Percentiles rank a stretch among this genome's conserved stretches.
phyloP scores from a whole-genome alignment of 352 stramenopile genomes.

The Pythium oligandrum region DNA sequence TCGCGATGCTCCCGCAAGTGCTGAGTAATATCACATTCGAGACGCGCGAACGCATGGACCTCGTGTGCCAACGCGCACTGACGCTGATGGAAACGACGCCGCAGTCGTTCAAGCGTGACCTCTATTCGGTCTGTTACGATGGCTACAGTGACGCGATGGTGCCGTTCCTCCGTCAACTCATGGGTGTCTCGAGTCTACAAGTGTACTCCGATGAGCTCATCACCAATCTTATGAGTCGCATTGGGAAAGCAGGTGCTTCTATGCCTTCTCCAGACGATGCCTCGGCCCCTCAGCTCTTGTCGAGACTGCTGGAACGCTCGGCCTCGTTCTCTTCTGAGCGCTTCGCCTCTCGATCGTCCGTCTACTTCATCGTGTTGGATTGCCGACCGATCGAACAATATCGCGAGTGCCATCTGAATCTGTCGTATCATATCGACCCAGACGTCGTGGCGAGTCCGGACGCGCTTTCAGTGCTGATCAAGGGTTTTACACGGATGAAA shows the following conservation, averaged over 20 bases:
- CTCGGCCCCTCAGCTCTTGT: background rate
- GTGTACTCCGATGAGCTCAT: constrained; percentile 83
- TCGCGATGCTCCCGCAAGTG: constrained; percentile 77
- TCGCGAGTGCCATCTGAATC: constrained; percentile 69
- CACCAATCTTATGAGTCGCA: constrained; percentile 60
- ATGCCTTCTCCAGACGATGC: background rate
- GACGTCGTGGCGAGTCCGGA: constrained; percentile 68
- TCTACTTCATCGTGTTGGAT: constrained; percentile 82
- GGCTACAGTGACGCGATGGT: constrained; percentile 60
- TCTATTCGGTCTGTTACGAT: constrained; percentile 82
- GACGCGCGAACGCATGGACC: constrained; percentile 47
- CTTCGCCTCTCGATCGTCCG: constrained; percentile 28
- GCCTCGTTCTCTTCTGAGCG: constrained; percentile 35
- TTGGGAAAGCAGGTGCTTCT: constrained; percentile 13
- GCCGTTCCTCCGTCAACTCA: constrained; percentile 68
- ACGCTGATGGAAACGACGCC: constrained; percentile 62
- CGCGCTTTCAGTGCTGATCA: constrained; percentile 66
- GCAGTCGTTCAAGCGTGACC: constrained; percentile 69
- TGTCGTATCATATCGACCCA: constrained; percentile 86
- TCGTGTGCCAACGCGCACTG: constrained; percentile 46
- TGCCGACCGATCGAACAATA: constrained; percentile 75
- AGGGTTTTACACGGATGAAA: constrained; percentile 83
- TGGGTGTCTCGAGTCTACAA: constrained; percentile 68
- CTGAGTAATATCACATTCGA: constrained; percentile 70
- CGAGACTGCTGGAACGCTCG: constrained; percentile 6